Evolutionary conservation across 2,329 filamentous ascomycete genomes (phyloP).

Genomic region (Blastomyces gilchristii): DNA sequence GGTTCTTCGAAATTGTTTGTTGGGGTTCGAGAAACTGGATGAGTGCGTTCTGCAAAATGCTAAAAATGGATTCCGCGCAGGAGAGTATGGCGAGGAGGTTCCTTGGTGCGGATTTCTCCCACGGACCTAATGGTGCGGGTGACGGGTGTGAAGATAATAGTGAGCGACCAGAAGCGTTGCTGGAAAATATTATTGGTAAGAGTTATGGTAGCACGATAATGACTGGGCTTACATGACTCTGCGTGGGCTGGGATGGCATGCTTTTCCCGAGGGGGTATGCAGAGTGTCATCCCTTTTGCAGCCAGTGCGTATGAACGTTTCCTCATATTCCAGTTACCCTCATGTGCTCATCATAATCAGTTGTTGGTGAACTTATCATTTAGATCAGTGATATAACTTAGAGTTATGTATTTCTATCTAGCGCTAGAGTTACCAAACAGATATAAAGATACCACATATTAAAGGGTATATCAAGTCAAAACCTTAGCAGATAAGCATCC

Average conservation of each 20-base stretch:
- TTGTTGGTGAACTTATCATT: neutral
- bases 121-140: neutral
- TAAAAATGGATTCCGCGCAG: constrained; percentile 14
- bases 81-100: constrained; percentile 52
- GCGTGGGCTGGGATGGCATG: neutral
- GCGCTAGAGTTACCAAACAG: neutral
- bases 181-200: constrained; percentile 8
- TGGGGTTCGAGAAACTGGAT: neutral
- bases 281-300: neutral
- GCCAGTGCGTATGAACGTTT: neutral
- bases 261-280: neutral
- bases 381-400: neutral
- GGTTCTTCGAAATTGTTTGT: neutral
- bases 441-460: neutral
- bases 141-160: neutral
- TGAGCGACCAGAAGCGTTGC: constrained; percentile 4
- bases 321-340: neutral
- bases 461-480: neutral
- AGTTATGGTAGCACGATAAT: neutral
- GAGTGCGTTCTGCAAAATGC: neutral
- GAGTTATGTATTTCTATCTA: neutral
- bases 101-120: constrained; percentile 36
- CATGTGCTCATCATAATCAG: neutral
- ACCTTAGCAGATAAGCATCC: neutral
- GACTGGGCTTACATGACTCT: neutral